Conservation (phyloP, 352 stramenopile species). For the Phytopythium mirpurense region DNA sequence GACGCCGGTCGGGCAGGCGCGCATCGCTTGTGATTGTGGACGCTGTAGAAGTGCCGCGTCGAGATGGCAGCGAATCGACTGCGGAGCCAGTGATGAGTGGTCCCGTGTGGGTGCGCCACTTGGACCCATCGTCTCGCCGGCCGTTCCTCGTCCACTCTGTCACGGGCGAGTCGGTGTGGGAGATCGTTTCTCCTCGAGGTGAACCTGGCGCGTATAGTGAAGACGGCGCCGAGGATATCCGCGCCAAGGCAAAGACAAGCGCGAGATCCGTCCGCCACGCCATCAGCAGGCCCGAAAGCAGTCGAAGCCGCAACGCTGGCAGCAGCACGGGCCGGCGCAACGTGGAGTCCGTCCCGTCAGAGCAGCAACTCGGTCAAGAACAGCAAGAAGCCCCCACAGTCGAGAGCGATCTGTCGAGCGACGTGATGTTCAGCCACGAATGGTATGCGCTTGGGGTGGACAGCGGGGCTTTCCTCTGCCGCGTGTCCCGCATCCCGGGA, state of each 20-base stretch:
- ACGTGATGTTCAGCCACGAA: conserved; percentile 31
- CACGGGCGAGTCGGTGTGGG: conserved; percentile 66
- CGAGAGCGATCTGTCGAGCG: neutral
- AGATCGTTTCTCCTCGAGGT: conserved; percentile 22
- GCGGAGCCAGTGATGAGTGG: conserved; percentile 11
- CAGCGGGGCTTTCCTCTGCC: conserved; percentile 57
- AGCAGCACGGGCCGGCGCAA: neutral
- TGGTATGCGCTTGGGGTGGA: conserved; percentile 44
- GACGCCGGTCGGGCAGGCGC: neutral
- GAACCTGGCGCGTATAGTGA: neutral
- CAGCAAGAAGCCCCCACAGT: conserved; percentile 2
- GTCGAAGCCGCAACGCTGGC: neutral
- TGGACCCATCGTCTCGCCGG: conserved; percentile 37
- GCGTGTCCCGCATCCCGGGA: conserved; percentile 46
- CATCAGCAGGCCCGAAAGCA: neutral
- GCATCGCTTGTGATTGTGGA: conserved; percentile 23
- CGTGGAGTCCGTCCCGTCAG: neutral
- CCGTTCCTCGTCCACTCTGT: conserved; percentile 67
- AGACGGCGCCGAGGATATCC: neutral
- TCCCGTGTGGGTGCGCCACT: conserved; percentile 59
- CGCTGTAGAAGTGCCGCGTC: conserved; percentile 12
- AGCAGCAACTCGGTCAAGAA: conserved; percentile 9
- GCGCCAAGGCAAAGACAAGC: conserved; percentile 5
- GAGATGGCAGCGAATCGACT: neutral
- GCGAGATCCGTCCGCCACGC: neutral